Evolutionary conservation across 441 rosid species (phyloP).

Genomic region (Sinapis alba): DNA sequence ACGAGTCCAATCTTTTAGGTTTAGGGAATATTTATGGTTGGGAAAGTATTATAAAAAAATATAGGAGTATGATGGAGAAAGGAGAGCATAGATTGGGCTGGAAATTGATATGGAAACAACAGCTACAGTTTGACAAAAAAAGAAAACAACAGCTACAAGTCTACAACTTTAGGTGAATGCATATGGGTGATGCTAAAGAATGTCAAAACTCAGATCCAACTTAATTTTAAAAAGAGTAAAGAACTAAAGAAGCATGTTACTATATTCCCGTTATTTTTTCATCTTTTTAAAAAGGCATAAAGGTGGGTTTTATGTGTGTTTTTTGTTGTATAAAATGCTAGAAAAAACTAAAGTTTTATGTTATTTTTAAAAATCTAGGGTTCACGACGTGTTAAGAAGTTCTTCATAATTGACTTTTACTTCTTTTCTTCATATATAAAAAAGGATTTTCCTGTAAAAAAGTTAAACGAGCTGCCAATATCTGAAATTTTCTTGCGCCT

Average conservation of each 20-base stretch:
- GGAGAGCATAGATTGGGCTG: conserved; percentile 1
- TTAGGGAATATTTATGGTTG: neutral
- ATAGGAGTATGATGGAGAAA: neutral
- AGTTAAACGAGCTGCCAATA: neutral
- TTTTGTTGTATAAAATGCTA: neutral
- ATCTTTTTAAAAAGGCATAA: neutral
- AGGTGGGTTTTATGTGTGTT: neutral
- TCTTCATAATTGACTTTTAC: neutral
- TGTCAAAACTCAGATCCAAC: conserved; percentile 31
- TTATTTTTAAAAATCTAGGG: neutral
- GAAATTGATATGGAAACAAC: conserved; percentile 21
- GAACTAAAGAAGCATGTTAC: conserved; percentile 29
- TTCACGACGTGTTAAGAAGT: neutral
- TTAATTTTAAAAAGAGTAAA: neutral
- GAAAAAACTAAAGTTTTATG: neutral
- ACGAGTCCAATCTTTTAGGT: neutral
- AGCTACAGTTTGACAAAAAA: no score
- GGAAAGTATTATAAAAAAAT: neutral
- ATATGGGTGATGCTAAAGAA: conserved; percentile 15
- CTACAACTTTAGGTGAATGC: conserved; percentile 31
- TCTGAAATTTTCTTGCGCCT: neutral
- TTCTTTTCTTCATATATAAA: neutral
- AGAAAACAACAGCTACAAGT: conserved; percentile 24
- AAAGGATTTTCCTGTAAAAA: neutral
- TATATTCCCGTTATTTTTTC: conserved; percentile 19